Base-by-base conservation (phyloP, 1,284 basidiomycete genomes). In the Coriolopsis trogii region DNA sequence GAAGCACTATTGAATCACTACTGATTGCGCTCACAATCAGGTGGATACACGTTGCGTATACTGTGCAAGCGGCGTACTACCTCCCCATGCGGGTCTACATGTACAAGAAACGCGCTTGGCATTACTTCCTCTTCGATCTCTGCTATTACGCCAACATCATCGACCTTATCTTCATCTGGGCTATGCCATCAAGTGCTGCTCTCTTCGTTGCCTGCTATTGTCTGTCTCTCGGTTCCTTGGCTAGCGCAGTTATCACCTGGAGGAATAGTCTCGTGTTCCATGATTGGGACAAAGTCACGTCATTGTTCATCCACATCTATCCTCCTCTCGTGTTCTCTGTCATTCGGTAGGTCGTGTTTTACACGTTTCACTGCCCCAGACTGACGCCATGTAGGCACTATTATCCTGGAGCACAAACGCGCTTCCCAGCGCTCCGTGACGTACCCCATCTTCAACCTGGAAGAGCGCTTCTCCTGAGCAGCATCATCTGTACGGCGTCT, bases 201-300 rank as follows among this genome's bases (percentile, higher is more conserved):
- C 76, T 95, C 15, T 95, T 94, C 68, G 81, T 93, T 47, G 89
- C 91, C 20, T 93, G 90, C 63, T 95, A 95, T 65, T 90, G 89
- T 60, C 77, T 95, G 25, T 91, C 91, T 0, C 85, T 95, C 67
- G 93, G 95, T 0, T 86, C 91, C 0, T 80, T 98, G 29, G 95
- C 93, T 0, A 93, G 90, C 57, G 93, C 93, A 0, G 93, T 98
- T 39, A 92, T 96, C 60, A 97, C 95, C 3, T 98, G 95, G 95
- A 80, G 95, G 55, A 98, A 98, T 66, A 93, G 87, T 65, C 81
- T 95, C n/a, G 95, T 97, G 6, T 97, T 97, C 72, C 95, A 97
- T 67, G 93, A 95, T 62, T 80, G 85, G 49, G 95, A 98, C 68
- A 96, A 96, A 68, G 90, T 95, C 64, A 95, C 91, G 4, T 93